These are phyloP conservation scores for Myxozyma mucilagina DNA, from an alignment of 805 yeast species.

Conservation along the genomic window DNA sequence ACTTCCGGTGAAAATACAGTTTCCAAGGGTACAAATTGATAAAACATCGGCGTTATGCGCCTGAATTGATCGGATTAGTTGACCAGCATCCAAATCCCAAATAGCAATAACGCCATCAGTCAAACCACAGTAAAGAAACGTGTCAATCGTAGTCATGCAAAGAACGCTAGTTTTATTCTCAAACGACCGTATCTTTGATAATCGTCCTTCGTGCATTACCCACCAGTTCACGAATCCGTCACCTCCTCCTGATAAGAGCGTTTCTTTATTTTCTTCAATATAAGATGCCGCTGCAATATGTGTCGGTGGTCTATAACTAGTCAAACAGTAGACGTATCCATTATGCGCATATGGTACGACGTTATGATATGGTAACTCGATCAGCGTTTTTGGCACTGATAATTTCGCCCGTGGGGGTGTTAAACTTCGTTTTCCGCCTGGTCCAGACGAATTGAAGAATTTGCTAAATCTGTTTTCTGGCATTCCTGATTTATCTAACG, in stretches of 20 bases:
- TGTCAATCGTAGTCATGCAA: slow-evolving; percentile 62
- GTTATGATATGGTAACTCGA: slow-evolving; percentile 64
- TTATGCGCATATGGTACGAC: slow-evolving; percentile 82
- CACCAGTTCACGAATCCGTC: slow-evolving; percentile 86
- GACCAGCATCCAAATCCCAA: slow-evolving; percentile 85
- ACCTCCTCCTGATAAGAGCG: slow-evolving; percentile 76
- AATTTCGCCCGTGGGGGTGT: slow-evolving; percentile 33
- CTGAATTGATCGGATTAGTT: slow-evolving; percentile 49
- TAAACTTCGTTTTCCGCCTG: slow-evolving; percentile 53
- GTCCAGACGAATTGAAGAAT: slow-evolving; percentile 90
- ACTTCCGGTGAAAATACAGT: slow-evolving; percentile 62
- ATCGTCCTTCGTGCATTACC: slow-evolving; percentile 47
- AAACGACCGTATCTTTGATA: slow-evolving; percentile 12
- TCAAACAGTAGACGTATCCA: slow-evolving; percentile 70
- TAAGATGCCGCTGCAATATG: slow-evolving; percentile 3
- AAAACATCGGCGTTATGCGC: slow-evolving; percentile 55
- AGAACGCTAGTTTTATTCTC: slow-evolving; percentile 64
- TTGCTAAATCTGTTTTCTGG: slow-evolving; percentile 56
- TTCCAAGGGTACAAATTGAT: slow-evolving; percentile 57
- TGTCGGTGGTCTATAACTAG: slow-evolving; percentile 12
- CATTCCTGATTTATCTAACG: slow-evolving; percentile 36
- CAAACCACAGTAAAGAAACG: slow-evolving; percentile 81
- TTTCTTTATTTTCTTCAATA: slow-evolving; percentile 38
- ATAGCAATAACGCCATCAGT: slow-evolving; percentile 72
- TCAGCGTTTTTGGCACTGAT: slow-evolving; percentile 17